A percentile compares a stretch with the other conserved stretches of the same genome.
phyloP scores from a whole-genome alignment of 371 early-diverging fungal genomes.

The Mortierella sp. region DNA sequence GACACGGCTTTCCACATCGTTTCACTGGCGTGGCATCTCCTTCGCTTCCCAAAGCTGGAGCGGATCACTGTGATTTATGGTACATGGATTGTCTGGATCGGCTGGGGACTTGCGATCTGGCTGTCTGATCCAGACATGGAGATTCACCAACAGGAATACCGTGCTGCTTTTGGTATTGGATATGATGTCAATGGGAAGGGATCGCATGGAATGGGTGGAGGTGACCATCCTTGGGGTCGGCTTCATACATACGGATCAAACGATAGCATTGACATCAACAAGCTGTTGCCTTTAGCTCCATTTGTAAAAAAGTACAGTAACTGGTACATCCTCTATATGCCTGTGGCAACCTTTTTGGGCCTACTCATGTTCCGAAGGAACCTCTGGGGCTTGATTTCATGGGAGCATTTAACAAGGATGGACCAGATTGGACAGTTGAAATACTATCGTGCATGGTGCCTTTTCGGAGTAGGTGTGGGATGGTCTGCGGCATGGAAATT shows the following conservation, averaged over 20 bases:
- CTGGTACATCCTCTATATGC: constrained; percentile 54
- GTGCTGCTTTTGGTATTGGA: constrained; percentile 59
- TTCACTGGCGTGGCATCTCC: constrained; percentile 63
- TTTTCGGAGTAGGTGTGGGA: constrained; percentile 68
- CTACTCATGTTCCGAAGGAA: constrained; percentile 70
- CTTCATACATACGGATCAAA: constrained; percentile 12
- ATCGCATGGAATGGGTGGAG: not conserved
- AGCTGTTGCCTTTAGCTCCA: constrained; percentile 48
- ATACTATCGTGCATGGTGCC: constrained; percentile 70
- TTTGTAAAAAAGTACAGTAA: constrained; percentile 57
- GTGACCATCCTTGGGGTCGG: constrained; percentile 29
- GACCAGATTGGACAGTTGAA: constrained; percentile 58
- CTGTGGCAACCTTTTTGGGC: constrained; percentile 62
- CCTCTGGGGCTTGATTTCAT: constrained; percentile 75
- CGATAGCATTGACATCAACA: constrained; percentile 34
- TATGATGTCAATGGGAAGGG: constrained; percentile 12
- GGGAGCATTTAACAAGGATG: constrained; percentile 70
- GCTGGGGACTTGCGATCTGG: constrained; percentile 68
- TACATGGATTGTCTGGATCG: constrained; percentile 74
- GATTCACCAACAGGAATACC: constrained; percentile 49
- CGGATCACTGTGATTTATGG: constrained; percentile 72
- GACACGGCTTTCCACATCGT: constrained; percentile 67
- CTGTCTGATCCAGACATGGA: constrained; percentile 55
- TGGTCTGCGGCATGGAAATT: constrained; percentile 68
- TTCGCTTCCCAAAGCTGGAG: constrained; percentile 62